Evolutionary conservation across 108 stramenopile species (phyloP), one percentile per base, ranked within the genome.

Genomic region (Poteriospumella lacustris): DNA sequence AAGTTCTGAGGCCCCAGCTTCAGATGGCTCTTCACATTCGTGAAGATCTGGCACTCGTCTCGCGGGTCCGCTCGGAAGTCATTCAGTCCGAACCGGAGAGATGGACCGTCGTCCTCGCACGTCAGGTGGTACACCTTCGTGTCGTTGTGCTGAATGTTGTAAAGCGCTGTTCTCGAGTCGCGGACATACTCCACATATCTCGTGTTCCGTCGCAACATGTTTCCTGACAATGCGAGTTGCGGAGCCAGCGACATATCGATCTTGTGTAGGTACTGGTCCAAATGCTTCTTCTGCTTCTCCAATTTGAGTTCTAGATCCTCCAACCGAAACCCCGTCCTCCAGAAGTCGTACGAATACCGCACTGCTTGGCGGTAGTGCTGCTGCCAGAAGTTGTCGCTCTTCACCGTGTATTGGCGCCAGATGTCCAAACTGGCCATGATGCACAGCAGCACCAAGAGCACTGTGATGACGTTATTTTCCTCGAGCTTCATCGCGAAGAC

Each of bases 21-120:
- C 3, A 41, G 36, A 12, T 62, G 5, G 1, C 29, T 2, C 24
- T n/a, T 33, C 41, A 42, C 1, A 3, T 3, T 5, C 0, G 58
- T n/a, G 39, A 60, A 76, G 38, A 58, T 15, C 15, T 60, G 59
- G 58, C 76, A 76, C 76, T 29, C 0, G 39, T 76, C 76, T 15
- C 44, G 0, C 59, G 38, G 29, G 42, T 76, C 76, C 1, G 64
- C 19, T 9, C 76, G 76, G 58, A 42, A 76, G 44, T 76, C 76
- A 52, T 62, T 52, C 5, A 33, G 40, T 3, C 76, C 76, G 24
- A 76, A 33, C 28, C 47, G 76, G 58, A 76, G 44, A 33, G 2
- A 1, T 0, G 15, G n/a, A 29, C 59, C 59, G n/a, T 33, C 40
- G 15, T 9, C 64, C 19, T 33, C 64, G 19, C 64, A 67, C 31